These are phyloP conservation scores for Ogataea minuta DNA, from an alignment of 805 yeast genomes.

Conservation along the genomic window DNA sequence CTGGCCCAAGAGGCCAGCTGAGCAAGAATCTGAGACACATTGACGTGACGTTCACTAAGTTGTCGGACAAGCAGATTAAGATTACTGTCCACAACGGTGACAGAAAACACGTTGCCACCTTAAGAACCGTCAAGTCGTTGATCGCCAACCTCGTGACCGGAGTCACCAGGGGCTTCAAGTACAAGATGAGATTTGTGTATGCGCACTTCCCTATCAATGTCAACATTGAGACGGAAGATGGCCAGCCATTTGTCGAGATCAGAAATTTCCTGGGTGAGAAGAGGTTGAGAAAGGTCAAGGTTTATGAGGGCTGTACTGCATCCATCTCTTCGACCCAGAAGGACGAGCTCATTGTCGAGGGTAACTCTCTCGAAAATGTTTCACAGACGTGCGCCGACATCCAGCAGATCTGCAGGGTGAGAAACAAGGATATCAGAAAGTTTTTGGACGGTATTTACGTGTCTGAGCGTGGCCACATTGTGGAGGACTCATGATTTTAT, in stretches of 20 bases:
- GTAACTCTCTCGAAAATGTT: conserved; percentile 96
- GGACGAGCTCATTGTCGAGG: conserved; percentile 90
- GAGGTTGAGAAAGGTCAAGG: conserved; percentile 84
- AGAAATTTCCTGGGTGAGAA: conserved; percentile 99
- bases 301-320: conserved; percentile 86
- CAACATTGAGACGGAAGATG: conserved; percentile 80
- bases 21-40: conserved; percentile 90
- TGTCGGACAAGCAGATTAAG: conserved; percentile 69
- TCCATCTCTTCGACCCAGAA: conserved; percentile 80
- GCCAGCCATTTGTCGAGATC: conserved; percentile 78
- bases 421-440: conserved; percentile 99
- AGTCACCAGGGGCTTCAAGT: conserved; percentile 98
- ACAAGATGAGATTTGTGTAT: conserved; percentile 99
- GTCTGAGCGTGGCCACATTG: conserved; percentile 89
- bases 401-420: conserved; percentile 96
- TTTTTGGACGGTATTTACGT: conserved; percentile 99
- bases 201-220: conserved; percentile 99
- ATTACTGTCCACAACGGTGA: conserved; percentile 97
- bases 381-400: conserved; percentile 98
- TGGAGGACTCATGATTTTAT: conserved; percentile 38
- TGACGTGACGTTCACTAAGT: conserved; percentile 87
- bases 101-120: conserved; percentile 99
- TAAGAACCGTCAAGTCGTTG: conserved; percentile 97
- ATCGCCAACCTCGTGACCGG: conserved; percentile 93
- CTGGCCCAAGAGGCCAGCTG: conserved; percentile 97